Base-by-base conservation (phyloP, 345 rosid species). In the Triadica sebifera region DNA sequence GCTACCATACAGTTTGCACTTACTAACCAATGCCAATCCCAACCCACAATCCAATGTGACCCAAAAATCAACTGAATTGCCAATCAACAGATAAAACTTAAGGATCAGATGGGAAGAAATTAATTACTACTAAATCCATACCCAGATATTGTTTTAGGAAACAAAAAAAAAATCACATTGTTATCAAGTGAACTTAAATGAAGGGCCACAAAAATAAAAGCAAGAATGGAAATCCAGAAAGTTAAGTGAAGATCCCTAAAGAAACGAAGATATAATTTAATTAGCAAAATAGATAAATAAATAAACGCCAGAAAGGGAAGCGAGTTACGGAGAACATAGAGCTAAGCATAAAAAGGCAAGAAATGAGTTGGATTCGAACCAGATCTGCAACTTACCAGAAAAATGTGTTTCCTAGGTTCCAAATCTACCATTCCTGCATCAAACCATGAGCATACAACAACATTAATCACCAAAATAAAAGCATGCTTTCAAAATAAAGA, bases 301-400 rank as follows among this genome's bases (percentile, higher is more conserved):
- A 17, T 3, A 9, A n/a, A 2, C 20, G 2, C 49, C 29, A 25
- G 38, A 4, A 51, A 45, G 13, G 12, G 49, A 20, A 46, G 4
- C 43, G 29, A 38, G 16, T 17, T 17, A 38, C 72, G 52, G 15
- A 16, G 25, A 51, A 52, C 2, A 37, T 8, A 45, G n/a, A 29
- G 29, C 8, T 15, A 5, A 22, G 5, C 38, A 4, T 66, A 41
- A 39, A 71, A 58, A 47, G 41, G 69, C 55, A 5, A 65, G 3
- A 12, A 38, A 29, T 25, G 12, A 50, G 70, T 20, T 46, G 20
- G 70, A 73, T 58, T 70, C 53, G 25, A 56, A 56, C 77, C 83
- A 89, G 97, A 91, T 91, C 94, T 91, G 88, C 24, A 74, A 80
- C 85, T 59, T 79, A 84, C 83, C 86, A 74, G 50, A 68, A 37